Conservation (phyloP, 73 alveolate species). For the Effrenium voratum region DNA sequence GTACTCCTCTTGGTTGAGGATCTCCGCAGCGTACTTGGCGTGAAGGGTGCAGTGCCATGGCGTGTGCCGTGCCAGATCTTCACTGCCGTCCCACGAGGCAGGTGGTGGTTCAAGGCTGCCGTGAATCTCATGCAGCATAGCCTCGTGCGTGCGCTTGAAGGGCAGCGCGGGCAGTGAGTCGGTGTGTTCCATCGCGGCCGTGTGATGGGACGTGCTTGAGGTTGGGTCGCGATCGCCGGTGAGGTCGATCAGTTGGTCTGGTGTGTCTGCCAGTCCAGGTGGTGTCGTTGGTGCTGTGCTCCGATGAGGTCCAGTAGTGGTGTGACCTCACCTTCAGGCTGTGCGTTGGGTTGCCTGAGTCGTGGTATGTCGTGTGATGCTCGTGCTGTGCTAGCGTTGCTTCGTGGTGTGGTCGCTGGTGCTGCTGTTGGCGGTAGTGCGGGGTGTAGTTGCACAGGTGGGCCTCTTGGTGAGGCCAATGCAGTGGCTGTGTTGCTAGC, state of each 20-base stretch:
- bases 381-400: background rate
- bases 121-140: background rate
- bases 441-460: background rate
- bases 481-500: background rate
- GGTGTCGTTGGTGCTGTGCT: background rate
- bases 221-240: background rate
- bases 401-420: background rate
- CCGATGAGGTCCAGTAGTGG: background rate
- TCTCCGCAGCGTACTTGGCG: too few species aligned
- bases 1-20: too few species aligned
- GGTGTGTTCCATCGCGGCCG: too few species aligned
- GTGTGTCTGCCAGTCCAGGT: background rate
- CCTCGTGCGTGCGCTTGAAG: background rate
- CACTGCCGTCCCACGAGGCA: background rate
- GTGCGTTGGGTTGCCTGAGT: too few species aligned
- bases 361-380: too few species aligned
- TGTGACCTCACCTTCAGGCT: too few species aligned
- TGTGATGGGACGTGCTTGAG: background rate
- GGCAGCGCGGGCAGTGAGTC: background rate
- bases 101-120: background rate
- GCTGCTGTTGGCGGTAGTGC: background rate
- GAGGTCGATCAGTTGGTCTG: too few species aligned
- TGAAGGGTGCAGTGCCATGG: too few species aligned
- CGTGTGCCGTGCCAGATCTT: too few species aligned
- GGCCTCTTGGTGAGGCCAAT: background rate